Evolutionary conservation across 2,329 filamentous ascomycete species (phyloP), one percentile per base, ranked within the genome.

Genomic region (Monilinia polystroma): DNA sequence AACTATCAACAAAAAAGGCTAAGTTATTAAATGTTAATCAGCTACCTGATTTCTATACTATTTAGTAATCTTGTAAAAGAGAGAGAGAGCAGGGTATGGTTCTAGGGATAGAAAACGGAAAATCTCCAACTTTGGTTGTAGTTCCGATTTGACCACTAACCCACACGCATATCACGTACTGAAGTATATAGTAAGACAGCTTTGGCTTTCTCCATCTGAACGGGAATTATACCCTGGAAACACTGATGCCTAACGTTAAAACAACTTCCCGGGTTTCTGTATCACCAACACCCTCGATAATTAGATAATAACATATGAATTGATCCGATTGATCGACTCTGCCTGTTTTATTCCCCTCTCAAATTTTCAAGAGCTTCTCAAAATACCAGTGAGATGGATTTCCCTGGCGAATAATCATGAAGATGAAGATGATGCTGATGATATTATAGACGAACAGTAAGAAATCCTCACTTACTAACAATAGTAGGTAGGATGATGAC

Each of bases 311-410:
- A 29, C 20, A 23, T 38, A 29, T 60, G 57, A 18, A 51, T 18
- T 51, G 43, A 51, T 60, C 57, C 57, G 57, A 60, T 60, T 60
- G 57, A 60, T 51, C 57, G 56, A 6, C 29, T 60, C 12, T 51
- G 29, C 43, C 6, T 18, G 57, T 26, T 10, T 35, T 5, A 23
- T 51, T 38, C 20, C 32, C 43, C 57, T 29, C 29, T 20, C 10
- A 5, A 20, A 38, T 18, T 49, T 11, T 18, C 16, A 23, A 26
- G 35, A 41, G n/a, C 4, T 51, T 23, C 20, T 49, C 20, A 18
- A 29, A 11, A 58, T 29, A 26, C 56, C 56, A 58, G 45, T 47
- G 11, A n/a, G n/a, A 23, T 16, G 41, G 20, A 23, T 35, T 16
- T 3, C 5, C 16, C 11, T 10, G 0, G 26, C 10, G 43, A 49